Base-by-base conservation (phyloP, 345 rosid species). In the thale cress (Arabidopsis thaliana) region DNA sequence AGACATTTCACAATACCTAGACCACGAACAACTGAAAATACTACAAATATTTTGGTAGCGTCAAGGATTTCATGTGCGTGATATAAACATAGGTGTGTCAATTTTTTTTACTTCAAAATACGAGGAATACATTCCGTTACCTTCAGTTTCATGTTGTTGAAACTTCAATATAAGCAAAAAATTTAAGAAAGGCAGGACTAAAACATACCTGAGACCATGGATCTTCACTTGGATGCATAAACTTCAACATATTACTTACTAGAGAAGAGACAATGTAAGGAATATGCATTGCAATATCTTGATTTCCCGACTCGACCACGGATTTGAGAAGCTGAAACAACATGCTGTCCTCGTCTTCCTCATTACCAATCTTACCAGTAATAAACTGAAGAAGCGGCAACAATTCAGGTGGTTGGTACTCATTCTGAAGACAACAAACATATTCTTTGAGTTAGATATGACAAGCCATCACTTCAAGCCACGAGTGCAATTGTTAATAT, bases 331-430 rank as follows among this genome's bases (percentile, higher is more conserved):
- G 96, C 78, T 84, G 87, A 81, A 89, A 86, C 51, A 92, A 78
- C 73, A 87, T 79, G 62, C 77, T 71, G 55, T 83, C 85, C 80
- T 89, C 96, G 65, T 87, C 92, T 53, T 87, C 91, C 62, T 87
- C 92, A 73, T 65, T 75, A 71, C 85, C 89, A 81, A 92, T 86
- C 63, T 88, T 83, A 67, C 87, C 82, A 74, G 86, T 82, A 68
- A 88, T 79, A 81, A 83, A 84, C 82, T 87, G 89, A 76, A 92
- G 88, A 77, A 92, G 85, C 59, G 88, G 92, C 76, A 82, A 68
- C 96, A 93, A 92, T 73, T 87, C 88, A 61, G 91, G 92, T 66
- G 96, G 96, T 13, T 51, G 81, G 83, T 86, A 92, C 80, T 86
- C 91, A 78, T 86, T 87, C 97, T 92, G 88, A 74, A 65, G 48